Evolutionary conservation across 1,284 basidiomycete genomes (phyloP).

Genomic region (Trichosporon faecale): DNA sequence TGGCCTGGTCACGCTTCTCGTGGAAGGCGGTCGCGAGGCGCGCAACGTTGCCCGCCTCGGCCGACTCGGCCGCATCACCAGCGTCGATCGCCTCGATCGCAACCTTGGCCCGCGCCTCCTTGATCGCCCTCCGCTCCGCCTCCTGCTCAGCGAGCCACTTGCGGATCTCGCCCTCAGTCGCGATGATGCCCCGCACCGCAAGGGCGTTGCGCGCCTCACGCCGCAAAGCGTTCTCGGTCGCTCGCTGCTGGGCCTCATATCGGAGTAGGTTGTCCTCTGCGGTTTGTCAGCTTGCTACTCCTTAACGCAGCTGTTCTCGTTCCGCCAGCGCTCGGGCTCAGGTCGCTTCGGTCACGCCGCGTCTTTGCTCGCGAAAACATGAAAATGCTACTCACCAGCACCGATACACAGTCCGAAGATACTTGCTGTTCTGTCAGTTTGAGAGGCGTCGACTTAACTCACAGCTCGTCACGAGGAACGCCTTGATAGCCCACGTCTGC

Average conservation of each 20-base stretch:
- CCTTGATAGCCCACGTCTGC: constrained; percentile 77
- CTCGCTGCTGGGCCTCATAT: constrained; percentile 65
- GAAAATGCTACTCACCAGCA: constrained; percentile 47
- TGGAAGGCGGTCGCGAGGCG: constrained; percentile 6
- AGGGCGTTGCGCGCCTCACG: constrained; percentile 71
- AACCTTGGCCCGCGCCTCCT: constrained; percentile 21
- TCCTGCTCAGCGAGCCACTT: constrained; percentile 65
- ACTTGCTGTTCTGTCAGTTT: constrained; percentile 53
- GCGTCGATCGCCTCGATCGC: constrained; percentile 18
- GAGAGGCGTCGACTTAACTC: constrained; percentile 1
- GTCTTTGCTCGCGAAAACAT: background rate
- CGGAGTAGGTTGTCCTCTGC: constrained; percentile 68
- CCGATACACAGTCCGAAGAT: constrained; percentile 69
- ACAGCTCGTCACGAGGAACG: constrained; percentile 56
- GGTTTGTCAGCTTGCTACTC: background rate
- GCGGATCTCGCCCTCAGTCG: constrained; percentile 75
- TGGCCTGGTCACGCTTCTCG: background rate
- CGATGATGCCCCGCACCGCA: constrained; percentile 62
- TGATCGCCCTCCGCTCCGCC: constrained; percentile 24
- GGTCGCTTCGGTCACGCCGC: background rate
- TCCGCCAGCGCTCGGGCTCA: background rate
- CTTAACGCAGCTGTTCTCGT: background rate
- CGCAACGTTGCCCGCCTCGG: constrained; percentile 17
- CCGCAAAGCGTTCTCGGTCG: constrained; percentile 66
- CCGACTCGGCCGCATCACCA: constrained; percentile 1